Evolutionary conservation across 352 stramenopile species (phyloP).

Genomic region (Elongisporangium senticosum): DNA sequence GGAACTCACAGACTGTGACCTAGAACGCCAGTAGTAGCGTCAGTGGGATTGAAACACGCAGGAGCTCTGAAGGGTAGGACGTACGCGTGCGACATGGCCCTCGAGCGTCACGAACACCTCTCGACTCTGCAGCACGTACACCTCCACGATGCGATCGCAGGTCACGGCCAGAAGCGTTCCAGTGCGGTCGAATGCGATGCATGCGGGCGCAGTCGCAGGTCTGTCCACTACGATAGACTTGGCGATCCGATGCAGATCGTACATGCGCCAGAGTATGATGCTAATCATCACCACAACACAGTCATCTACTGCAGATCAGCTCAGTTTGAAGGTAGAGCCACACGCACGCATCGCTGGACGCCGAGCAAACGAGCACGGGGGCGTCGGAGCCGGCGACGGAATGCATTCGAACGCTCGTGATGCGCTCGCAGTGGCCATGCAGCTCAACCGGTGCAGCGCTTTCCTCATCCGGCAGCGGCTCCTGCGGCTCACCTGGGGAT

Average conservation of each 20-base stretch:
- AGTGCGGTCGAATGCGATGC: conserved; percentile 59
- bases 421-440: conserved; percentile 35
- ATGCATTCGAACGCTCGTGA: conserved; percentile 34
- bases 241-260: conserved; percentile 14
- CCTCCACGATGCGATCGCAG: conserved; percentile 40
- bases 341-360: conserved; percentile 35
- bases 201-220: conserved; percentile 29
- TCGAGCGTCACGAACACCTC: conserved; percentile 64
- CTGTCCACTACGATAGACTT: conserved; percentile 41
- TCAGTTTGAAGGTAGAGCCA: neutral
- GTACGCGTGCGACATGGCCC: conserved; percentile 55
- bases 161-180: conserved; percentile 54
- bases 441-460: conserved; percentile 27
- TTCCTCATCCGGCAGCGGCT: conserved; percentile 18
- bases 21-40: conserved; percentile 8
- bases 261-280: conserved; percentile 58
- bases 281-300: conserved; percentile 14
- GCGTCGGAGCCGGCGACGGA: conserved; percentile 6
- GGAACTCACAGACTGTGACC: conserved; percentile 72
- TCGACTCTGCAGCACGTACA: conserved; percentile 45
- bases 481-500: conserved; percentile 1
- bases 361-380: conserved; percentile 38
- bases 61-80: neutral
- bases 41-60: neutral
- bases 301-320: neutral